Evolutionary conservation across 257 asterid species (phyloP).

Genomic region (Nicotiana paniculata): DNA sequence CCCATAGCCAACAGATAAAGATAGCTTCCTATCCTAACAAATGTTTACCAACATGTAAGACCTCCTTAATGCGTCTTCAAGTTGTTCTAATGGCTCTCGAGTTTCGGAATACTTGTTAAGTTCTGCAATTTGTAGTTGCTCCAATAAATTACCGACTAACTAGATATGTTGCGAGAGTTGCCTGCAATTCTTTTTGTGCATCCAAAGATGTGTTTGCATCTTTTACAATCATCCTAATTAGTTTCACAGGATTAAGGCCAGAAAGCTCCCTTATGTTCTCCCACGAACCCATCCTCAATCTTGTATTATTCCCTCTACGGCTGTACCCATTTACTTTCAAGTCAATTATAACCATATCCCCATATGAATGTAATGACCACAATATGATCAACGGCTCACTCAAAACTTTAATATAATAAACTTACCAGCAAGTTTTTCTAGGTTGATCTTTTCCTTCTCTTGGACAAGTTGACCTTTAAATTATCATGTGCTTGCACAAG

Average conservation of each 20-base stretch:
- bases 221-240: conserved; percentile 44
- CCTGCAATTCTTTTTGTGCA: conserved; percentile 68
- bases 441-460: neutral
- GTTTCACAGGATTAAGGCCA: conserved; percentile 46
- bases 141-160: conserved; percentile 62
- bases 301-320: neutral
- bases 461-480: neutral
- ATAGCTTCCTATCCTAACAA: conserved; percentile 65
- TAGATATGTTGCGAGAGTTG: conserved; percentile 61
- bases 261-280: conserved; percentile 46
- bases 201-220: conserved; percentile 55
- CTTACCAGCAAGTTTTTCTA: neutral
- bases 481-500: neutral
- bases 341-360: neutral
- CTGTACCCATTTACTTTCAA: neutral
- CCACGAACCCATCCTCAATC: conserved; percentile 40
- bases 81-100: conserved; percentile 71
- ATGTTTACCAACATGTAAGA: conserved; percentile 61
- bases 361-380: neutral
- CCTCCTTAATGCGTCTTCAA: conserved; percentile 65
- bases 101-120: conserved; percentile 54
- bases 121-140: conserved; percentile 66
- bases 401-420: neutral
- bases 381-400: neutral
- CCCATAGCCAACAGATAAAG: conserved; percentile 79